These are phyloP conservation scores for Polygonum aviculare DNA, from an alignment of 148 eudicot genomes.

Conservation along the genomic window DNA sequence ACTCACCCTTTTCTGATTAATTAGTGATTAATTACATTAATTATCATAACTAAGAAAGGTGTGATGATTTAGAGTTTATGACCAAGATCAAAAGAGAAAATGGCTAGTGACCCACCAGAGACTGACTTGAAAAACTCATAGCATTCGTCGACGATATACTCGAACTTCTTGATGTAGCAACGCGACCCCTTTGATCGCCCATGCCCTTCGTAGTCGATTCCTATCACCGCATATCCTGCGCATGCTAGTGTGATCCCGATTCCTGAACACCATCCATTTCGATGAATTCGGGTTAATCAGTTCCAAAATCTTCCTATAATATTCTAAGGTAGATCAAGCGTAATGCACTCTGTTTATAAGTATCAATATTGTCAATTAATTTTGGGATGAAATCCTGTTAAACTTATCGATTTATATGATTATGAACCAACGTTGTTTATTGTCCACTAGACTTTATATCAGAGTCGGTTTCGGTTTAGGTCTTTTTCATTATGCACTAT, in stretches of 20 bases:
- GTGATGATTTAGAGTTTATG: not conserved
- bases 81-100: not conserved
- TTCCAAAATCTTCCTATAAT: not conserved
- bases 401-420: too few species aligned
- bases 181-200: constrained; percentile 91
- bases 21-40: not conserved
- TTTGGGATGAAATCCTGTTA: too few species aligned
- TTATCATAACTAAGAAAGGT: not conserved
- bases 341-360: too few species aligned
- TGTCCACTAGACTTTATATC: too few species aligned
- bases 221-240: constrained; percentile 78
- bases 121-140: constrained; percentile 66
- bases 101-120: constrained; percentile 44
- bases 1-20: constrained; percentile 58
- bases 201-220: constrained; percentile 98
- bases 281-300: not conserved
- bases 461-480: too few species aligned
- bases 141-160: constrained; percentile 76
- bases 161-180: constrained; percentile 87
- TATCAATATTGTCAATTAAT: too few species aligned
- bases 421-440: too few species aligned
- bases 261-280: constrained; percentile 23
- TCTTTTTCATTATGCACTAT: too few species aligned
- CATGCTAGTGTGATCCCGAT: constrained; percentile 76
- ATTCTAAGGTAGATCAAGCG: too few species aligned